phyloP scores from a whole-genome alignment of 495 filamentous ascomycete genomes.

The Penicillium waksmanii region DNA sequence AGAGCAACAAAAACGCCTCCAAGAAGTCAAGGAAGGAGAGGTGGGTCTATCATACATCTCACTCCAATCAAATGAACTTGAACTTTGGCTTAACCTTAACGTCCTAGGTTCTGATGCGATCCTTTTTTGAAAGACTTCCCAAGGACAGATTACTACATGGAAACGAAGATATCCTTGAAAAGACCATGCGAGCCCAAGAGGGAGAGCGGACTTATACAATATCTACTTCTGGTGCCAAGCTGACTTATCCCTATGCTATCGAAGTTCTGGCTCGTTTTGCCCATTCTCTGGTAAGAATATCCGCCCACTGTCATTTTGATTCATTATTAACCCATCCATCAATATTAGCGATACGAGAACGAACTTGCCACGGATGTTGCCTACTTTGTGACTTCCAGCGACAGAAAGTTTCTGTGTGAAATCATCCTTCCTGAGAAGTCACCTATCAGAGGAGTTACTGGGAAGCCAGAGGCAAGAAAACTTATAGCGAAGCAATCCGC shows the following conservation, averaged over 20 bases:
- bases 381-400: constrained; percentile 62
- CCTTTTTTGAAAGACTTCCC: constrained; percentile 76
- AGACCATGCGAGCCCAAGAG: constrained; percentile 57
- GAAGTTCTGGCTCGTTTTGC: constrained; percentile 67
- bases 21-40: constrained; percentile 60
- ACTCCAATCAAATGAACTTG: constrained; percentile 7
- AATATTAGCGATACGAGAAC: constrained; percentile 58
- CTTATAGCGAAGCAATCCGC: constrained; percentile 84
- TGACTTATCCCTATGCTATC: constrained; percentile 77
- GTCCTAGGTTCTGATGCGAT: constrained; percentile 57
- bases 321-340: not conserved
- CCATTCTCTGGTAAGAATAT: constrained; percentile 53
- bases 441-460: constrained; percentile 68
- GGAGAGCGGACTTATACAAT: constrained; percentile 63
- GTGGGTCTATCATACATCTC: constrained; percentile 22
- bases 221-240: constrained; percentile 70
- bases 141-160: constrained; percentile 72
- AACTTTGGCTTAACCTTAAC: too few relatives aligned
- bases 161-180: constrained; percentile 59
- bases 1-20: constrained; percentile 57
- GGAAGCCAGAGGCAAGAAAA: constrained; percentile 64
- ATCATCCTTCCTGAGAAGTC: constrained; percentile 79
- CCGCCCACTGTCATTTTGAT: not conserved
- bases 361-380: constrained; percentile 58
- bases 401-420: constrained; percentile 75